phyloP scores from a whole-genome alignment of 352 stramenopile species.

The Globisporangium alternatum region DNA sequence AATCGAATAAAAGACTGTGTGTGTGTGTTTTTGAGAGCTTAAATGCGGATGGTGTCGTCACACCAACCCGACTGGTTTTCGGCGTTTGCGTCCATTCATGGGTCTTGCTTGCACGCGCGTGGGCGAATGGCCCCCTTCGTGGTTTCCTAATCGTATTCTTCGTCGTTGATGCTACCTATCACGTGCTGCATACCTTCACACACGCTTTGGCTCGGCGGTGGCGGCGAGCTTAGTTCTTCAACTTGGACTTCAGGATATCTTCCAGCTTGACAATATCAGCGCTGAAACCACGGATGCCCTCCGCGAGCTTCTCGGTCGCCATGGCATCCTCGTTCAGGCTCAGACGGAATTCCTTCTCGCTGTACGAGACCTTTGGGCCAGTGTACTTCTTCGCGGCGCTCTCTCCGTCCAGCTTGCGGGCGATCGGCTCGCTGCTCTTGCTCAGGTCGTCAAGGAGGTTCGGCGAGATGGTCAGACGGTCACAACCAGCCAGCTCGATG shows the following conservation, averaged over 20 bases:
- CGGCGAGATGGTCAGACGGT: slow-evolving; percentile 97
- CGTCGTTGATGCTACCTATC: slow-evolving; percentile 8
- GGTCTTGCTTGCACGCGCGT: background rate
- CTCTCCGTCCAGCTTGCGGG: slow-evolving; percentile 85
- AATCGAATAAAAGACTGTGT: slow-evolving; percentile 14
- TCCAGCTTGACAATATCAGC: slow-evolving; percentile 98
- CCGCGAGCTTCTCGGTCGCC: slow-evolving; percentile 96
- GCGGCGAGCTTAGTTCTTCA: slow-evolving; percentile 61
- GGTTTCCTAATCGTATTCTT: slow-evolving; percentile 5
- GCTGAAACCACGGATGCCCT: slow-evolving; percentile 97
- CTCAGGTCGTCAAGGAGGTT: slow-evolving; percentile 92
- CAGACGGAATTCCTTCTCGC: slow-evolving; percentile 96
- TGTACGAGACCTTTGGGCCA: slow-evolving; percentile 77
- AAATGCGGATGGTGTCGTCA: slow-evolving; percentile 3
- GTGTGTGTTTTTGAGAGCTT: slow-evolving; percentile 10
- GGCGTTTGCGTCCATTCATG: background rate
- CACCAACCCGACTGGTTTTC: background rate
- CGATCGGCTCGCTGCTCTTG: slow-evolving; percentile 64
- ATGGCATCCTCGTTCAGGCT: slow-evolving; percentile 98
- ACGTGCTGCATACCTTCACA: slow-evolving; percentile 12
- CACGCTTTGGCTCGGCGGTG: background rate
- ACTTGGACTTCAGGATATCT: slow-evolving; percentile 95
- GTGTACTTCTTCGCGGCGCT: slow-evolving; percentile 63
- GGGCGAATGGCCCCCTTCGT: background rate
- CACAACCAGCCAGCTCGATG: slow-evolving; percentile 94